These are phyloP conservation scores for Penicillium parvum DNA, from an alignment of 495 filamentous ascomycete species.

Conservation along the genomic window DNA sequence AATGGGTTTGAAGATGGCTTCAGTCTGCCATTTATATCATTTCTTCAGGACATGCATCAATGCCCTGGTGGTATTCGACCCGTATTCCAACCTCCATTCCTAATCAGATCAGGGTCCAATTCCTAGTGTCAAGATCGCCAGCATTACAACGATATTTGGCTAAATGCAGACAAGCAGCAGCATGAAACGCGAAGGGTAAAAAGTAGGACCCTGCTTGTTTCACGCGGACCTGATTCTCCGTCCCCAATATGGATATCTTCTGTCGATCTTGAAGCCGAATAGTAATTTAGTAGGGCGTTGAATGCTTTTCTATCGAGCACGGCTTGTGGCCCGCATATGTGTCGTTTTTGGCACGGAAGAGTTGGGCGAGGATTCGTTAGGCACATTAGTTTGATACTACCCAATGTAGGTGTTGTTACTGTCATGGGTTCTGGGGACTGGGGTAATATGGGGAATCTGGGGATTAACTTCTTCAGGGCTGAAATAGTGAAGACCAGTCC, in stretches of 20 bases:
- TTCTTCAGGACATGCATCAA: neutral
- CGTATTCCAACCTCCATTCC: neutral
- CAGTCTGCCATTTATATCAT: neutral
- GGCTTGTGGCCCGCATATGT: neutral
- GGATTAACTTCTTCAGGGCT: constrained; percentile 9
- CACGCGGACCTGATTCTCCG: constrained; percentile 12
- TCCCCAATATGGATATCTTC: constrained; percentile 10
- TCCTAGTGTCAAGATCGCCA: no score
- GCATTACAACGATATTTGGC: neutral
- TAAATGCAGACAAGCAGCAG: neutral
- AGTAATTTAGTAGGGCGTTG: no score
- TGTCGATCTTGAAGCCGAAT: constrained; percentile 18
- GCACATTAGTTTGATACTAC: no score
- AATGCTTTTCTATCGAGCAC: neutral
- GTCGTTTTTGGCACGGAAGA: constrained; percentile 8
- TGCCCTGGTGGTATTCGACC: neutral
- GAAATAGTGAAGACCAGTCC: neutral
- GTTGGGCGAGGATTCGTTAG: no score
- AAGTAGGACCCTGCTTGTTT: constrained; percentile 2
- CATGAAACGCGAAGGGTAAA: neutral
- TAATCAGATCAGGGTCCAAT: constrained; percentile 1
- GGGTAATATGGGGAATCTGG: constrained; percentile 1
- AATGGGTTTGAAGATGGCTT: neutral
- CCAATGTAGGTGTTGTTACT: no score
- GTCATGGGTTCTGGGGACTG: no score